Evolutionary conservation across 2,329 filamentous ascomycete genomes (phyloP).

Genomic region (Akanthomyces dipterigenus): DNA sequence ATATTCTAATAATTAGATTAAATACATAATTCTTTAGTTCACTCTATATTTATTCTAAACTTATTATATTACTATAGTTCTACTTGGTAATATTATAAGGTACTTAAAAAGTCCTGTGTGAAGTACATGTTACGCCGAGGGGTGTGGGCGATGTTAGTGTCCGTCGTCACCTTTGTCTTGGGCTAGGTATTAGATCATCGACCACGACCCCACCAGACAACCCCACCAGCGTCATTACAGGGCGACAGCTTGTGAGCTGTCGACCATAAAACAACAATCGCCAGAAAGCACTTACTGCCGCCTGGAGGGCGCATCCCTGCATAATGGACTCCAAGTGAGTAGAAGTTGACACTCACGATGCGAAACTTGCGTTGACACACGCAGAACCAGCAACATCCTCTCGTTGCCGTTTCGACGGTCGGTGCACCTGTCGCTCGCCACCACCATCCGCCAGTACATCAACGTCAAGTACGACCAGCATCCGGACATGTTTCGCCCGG

Average conservation of each 20-base stretch:
- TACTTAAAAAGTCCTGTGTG: too few species aligned
- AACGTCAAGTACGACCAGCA: constrained; percentile 98
- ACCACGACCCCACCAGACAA: constrained; percentile 1
- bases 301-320: not conserved
- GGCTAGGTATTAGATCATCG: not conserved
- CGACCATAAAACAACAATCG: not conserved
- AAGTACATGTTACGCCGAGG: too few species aligned
- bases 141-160: too few species aligned
- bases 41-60: too few species aligned
- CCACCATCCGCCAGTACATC: constrained; percentile 89
- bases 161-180: too few species aligned
- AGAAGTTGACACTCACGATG: not conserved
- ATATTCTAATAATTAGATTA: too few species aligned
- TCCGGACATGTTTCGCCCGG: constrained; percentile 89
- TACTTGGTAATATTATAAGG: too few species aligned
- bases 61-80: too few species aligned
- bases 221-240: constrained; percentile 11
- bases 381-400: constrained; percentile 51
- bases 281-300: not conserved
- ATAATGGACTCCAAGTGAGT: constrained; percentile 11
- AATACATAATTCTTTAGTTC: too few species aligned
- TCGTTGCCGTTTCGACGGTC: constrained; percentile 85
- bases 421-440: constrained; percentile 67
- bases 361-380: not conserved
- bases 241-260: not conserved